These are phyloP conservation scores for Lentinula raphanica DNA, from an alignment of 768 basidiomycete genomes.

Conservation along the genomic window DNA sequence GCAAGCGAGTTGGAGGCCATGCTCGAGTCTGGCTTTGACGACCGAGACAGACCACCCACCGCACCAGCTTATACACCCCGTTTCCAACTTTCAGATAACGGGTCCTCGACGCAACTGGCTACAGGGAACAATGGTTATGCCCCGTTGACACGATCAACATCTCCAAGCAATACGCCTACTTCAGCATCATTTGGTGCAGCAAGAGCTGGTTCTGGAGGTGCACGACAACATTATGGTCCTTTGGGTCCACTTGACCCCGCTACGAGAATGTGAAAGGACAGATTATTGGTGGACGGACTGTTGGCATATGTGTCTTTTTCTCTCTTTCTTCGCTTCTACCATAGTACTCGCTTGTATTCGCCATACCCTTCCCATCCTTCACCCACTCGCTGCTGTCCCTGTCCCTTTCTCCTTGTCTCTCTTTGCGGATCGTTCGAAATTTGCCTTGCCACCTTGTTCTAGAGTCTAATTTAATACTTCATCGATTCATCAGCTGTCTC, in stretches of 20 bases:
- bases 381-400: conserved; percentile 2
- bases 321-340: conserved; percentile 15
- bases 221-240: conserved; percentile 36
- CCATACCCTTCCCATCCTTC: conserved; percentile 32
- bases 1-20: conserved; percentile 84
- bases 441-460: background rate
- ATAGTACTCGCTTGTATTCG: conserved; percentile 26
- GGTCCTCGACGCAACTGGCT: conserved; percentile 38
- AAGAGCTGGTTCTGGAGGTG: conserved; percentile 9
- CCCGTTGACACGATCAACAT: conserved; percentile 45
- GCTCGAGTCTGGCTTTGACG: conserved; percentile 88
- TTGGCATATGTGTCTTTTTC: conserved; percentile 17
- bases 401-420: background rate
- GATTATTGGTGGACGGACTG: conserved; percentile 4
- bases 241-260: conserved; percentile 60
- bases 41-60: conserved; percentile 42
- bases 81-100: conserved; percentile 57
- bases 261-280: conserved; percentile 38
- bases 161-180: conserved; percentile 33
- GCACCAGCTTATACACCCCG: conserved; percentile 41
- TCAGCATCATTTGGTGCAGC: conserved; percentile 28
- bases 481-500: background rate
- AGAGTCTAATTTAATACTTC: background rate
- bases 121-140: conserved; percentile 50
- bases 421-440: background rate